Conservation (phyloP, 2,329 filamentous ascomycete species). For the Drechslerella coelobrocha region DNA sequence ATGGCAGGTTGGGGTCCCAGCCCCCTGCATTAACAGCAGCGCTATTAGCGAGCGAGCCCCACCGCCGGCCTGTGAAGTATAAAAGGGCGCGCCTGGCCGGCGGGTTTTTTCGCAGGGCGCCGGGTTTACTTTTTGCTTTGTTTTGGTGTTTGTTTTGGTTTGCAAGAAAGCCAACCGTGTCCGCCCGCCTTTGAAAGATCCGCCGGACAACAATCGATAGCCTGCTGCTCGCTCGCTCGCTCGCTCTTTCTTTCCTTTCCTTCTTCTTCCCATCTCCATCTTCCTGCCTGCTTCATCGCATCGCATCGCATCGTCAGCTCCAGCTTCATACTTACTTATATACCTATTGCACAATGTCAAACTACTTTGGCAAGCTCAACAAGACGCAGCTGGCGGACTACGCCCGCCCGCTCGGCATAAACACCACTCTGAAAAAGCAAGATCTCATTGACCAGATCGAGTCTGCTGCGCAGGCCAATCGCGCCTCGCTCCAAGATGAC, state of each 20-base stretch:
- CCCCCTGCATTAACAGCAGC: conserved; percentile 8
- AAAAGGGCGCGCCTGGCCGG: conserved; percentile 44
- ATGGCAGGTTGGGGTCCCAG: conserved; percentile 4
- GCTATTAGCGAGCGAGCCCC: too few species aligned
- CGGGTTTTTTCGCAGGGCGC: too few species aligned
- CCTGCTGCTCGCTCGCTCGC: too few species aligned
- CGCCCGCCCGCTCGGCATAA: conserved; percentile 40
- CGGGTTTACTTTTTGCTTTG: neutral
- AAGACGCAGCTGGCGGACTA: conserved; percentile 44
- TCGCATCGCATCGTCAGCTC: neutral
- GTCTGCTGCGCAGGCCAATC: conserved; percentile 4
- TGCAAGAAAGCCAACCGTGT: neutral
- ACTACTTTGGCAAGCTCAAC: conserved; percentile 46
- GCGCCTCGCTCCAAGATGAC: conserved; percentile 24
- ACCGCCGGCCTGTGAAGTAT: conserved; percentile 8
- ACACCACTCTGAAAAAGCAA: conserved; percentile 18
- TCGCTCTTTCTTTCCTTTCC: conserved; percentile 4
- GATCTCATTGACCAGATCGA: conserved; percentile 43
- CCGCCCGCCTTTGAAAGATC: conserved; percentile 1
- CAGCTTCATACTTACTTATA: neutral
- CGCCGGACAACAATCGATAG: conserved; percentile 50
- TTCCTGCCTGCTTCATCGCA: neutral
- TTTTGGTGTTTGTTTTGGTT: conserved; percentile 45
- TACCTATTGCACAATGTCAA: conserved; percentile 22
- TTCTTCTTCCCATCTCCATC: conserved; percentile 2